Evolutionary conservation across 2,329 filamentous ascomycete genomes (phyloP).

Genomic region (Camptophora hylomeconis): DNA sequence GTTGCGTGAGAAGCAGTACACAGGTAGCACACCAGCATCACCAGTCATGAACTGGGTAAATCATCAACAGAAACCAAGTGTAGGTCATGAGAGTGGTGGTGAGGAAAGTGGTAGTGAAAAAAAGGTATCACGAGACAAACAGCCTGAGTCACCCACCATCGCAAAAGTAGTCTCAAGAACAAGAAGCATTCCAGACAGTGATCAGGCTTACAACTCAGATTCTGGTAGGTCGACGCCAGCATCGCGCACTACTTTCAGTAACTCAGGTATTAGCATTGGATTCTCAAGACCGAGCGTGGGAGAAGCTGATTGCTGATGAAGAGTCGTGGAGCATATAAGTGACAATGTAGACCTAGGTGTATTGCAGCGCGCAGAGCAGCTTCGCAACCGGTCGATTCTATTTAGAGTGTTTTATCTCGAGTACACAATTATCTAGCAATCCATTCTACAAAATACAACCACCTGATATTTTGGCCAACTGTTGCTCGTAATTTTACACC

Average conservation of each 20-base stretch:
- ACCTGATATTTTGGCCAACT: too few relatives aligned
- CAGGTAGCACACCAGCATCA: conserved; percentile 1
- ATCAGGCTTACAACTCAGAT: conserved; percentile 1
- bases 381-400: too few relatives aligned
- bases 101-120: conserved; percentile 4
- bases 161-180: conserved; percentile 1
- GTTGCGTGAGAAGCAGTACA: conserved; percentile 14
- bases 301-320: too few relatives aligned
- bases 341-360: too few relatives aligned
- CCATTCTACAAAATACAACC: too few relatives aligned
- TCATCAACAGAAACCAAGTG: conserved; percentile 2
- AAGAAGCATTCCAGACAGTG: conserved; percentile 2
- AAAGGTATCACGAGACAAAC: neutral
- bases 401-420: too few relatives aligned
- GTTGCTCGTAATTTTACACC: too few relatives aligned
- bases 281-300: conserved; percentile 13
- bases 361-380: too few relatives aligned
- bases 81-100: conserved; percentile 1
- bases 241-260: conserved; percentile 8
- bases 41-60: conserved; percentile 2
- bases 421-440: too few relatives aligned
- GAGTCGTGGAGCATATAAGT: too few relatives aligned
- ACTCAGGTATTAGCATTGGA: conserved; percentile 13
- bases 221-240: conserved; percentile 4
- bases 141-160: conserved; percentile 1